Conservation (phyloP, 306 rosid species). For the Quercus parvula region DNA sequence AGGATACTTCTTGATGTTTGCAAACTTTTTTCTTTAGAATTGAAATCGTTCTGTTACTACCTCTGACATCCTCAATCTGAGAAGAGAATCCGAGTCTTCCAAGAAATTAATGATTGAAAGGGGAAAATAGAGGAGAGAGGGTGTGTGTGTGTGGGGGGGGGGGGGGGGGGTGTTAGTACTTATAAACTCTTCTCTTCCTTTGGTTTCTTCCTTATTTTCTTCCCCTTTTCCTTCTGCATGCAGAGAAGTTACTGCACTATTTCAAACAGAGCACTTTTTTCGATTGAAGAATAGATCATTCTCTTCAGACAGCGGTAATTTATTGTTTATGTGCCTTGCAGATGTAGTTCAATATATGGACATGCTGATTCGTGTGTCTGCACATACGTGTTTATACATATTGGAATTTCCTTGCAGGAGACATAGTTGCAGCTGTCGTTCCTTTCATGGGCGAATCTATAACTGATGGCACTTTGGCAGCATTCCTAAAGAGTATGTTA, state of each 20-base stretch:
- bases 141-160: too few species aligned
- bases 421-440: constrained; percentile 65
- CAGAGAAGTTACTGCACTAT: constrained; percentile 40
- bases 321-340: not conserved
- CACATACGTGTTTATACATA: not conserved
- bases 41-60: not conserved
- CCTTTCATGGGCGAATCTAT: constrained; percentile 86
- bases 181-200: not conserved
- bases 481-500: constrained; percentile 68
- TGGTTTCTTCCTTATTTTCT: not conserved
- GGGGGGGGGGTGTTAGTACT: not conserved
- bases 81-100: not conserved
- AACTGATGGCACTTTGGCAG: constrained; percentile 72
- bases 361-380: not conserved
- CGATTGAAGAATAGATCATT: constrained; percentile 52
- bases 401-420: constrained; percentile 36
- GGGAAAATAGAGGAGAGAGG: not conserved
- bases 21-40: not conserved
- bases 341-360: constrained; percentile 11
- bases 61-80: not conserved
- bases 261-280: constrained; percentile 28
- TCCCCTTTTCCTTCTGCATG: not conserved
- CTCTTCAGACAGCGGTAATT: constrained; percentile 69
- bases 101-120: not conserved
- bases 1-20: not conserved